These are phyloP conservation scores for Tetradesmus lagerheimii DNA, from an alignment of 139 green algal genomes.

Conservation along the genomic window DNA sequence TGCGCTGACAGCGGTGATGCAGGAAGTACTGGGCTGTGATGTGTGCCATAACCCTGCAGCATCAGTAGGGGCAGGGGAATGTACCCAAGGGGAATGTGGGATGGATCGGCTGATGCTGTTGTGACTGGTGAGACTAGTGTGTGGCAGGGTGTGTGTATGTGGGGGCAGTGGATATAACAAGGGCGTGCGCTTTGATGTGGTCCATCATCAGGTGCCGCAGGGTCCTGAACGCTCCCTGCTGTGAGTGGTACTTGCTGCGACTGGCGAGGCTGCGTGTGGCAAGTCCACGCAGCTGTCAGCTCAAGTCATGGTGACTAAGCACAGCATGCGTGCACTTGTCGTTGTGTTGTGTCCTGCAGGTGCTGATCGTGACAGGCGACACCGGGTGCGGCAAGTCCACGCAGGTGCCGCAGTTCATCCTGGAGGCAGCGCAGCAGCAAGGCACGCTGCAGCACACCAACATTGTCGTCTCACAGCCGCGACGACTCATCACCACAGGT, in stretches of 20 bases:
- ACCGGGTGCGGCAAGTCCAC: conserved; percentile 92
- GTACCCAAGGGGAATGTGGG: too few species aligned
- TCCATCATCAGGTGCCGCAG: too few species aligned
- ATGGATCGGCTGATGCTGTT: not conserved
- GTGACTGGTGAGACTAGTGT: too few species aligned
- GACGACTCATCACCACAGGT: conserved; percentile 74
- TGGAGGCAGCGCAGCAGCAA: conserved; percentile 62
- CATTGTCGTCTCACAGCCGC: conserved; percentile 70
- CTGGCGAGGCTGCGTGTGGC: not conserved
- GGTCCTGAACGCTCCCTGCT: too few species aligned
- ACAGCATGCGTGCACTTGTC: not conserved
- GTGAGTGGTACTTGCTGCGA: not conserved
- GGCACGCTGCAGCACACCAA: not conserved
- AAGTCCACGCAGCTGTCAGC: not conserved
- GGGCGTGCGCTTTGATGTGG: too few species aligned
- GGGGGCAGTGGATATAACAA: too few species aligned
- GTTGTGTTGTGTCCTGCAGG: conserved; percentile 40
- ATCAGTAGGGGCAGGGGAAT: too few species aligned
- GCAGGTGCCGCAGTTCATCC: conserved; percentile 74
- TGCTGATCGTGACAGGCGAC: conserved; percentile 71
- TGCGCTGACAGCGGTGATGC: too few species aligned
- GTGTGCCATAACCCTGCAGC: too few species aligned
- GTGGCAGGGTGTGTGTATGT: too few species aligned
- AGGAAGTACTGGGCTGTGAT: too few species aligned
- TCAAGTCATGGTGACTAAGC: not conserved